Evolutionary conservation across 495 filamentous ascomycete genomes (phyloP).

Genomic region (Amphirosellinia nigrospora): DNA sequence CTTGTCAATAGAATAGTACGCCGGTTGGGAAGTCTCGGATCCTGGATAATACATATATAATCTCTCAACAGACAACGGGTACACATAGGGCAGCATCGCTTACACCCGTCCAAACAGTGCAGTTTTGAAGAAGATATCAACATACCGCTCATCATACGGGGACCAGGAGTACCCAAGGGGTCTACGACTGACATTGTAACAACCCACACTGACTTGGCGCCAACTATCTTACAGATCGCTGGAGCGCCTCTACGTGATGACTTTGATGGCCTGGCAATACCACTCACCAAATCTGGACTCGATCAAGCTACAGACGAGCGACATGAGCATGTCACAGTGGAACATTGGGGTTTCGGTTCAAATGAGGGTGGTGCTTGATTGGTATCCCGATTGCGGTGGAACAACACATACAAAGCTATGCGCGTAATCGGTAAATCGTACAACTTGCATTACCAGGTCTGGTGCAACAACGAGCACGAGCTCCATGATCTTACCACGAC

Average conservation of each 20-base stretch:
- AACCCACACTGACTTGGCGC: conserved; percentile 72
- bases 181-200: conserved; percentile 61
- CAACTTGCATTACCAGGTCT: conserved; percentile 68
- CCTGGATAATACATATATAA: conserved; percentile 71
- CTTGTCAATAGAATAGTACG: conserved; percentile 64
- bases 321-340: conserved; percentile 71
- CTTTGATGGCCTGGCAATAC: conserved; percentile 66
- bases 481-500: conserved; percentile 69
- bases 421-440: conserved; percentile 61
- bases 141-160: conserved; percentile 68
- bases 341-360: conserved; percentile 65
- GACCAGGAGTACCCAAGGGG: conserved; percentile 59
- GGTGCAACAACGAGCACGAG: conserved; percentile 70
- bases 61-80: conserved; percentile 80
- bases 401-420: conserved; percentile 71
- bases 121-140: conserved; percentile 79
- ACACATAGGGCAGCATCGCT: conserved; percentile 76
- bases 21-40: conserved; percentile 57
- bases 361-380: conserved; percentile 55
- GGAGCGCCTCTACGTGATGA: conserved; percentile 55
- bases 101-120: conserved; percentile 74
- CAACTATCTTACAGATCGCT: conserved; percentile 65
- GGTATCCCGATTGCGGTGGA: conserved; percentile 39
- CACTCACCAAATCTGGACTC: conserved; percentile 45
- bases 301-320: conserved; percentile 39